Base-by-base conservation (phyloP, 176 grass and related monocot species). In the Juncus inflexus region DNA sequence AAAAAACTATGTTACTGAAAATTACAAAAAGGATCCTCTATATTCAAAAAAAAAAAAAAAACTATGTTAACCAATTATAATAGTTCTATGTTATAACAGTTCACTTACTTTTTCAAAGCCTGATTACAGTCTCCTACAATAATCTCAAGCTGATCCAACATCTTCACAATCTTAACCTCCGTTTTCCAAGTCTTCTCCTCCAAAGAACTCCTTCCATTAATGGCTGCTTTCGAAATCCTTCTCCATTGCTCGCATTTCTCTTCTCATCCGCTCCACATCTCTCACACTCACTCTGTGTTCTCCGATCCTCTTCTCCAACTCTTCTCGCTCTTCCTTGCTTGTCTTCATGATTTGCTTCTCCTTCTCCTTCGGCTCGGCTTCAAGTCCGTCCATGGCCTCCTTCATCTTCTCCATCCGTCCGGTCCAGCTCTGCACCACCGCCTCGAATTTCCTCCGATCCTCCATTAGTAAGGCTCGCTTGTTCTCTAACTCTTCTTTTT, bases 141-240 rank as follows among this genome's bases (percentile, higher is more conserved):
- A 5, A 52, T 37, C 43, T 92, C 88, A 1, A 82, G 62, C 52
- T 89, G 85, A 65, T 92, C 73, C 3, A 92, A 53, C 62, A 91
- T 92, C 10, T 55, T 56, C 19, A 79, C 52, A 50, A 84, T 57
- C 0, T 36, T 40, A 10, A 77, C 75, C 12, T 99, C 85, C 16
- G 86, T 65, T 63, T 99, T 88, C 94, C 88, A 99, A 0, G 56
- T 67, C 58, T 92, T 86, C 35, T 99, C 88, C 49, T 92, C 94
- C 15, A 81, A 41, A 5, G 9, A 37, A 8, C 14, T 80, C 50
- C 75, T 86, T 5, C 42, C 65, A 52, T 53, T 86, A 60, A 91
- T 76, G 2, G 63, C 15, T 7, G 81, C 81, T 37, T 76, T n/a
- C 52, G 65, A 92, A 80, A 3, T 99, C 94, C 64, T 63, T 62